These are phyloP conservation scores for Thermochaetoides thermophila DNA, from an alignment of 495 filamentous ascomycete genomes.

Conservation along the genomic window DNA sequence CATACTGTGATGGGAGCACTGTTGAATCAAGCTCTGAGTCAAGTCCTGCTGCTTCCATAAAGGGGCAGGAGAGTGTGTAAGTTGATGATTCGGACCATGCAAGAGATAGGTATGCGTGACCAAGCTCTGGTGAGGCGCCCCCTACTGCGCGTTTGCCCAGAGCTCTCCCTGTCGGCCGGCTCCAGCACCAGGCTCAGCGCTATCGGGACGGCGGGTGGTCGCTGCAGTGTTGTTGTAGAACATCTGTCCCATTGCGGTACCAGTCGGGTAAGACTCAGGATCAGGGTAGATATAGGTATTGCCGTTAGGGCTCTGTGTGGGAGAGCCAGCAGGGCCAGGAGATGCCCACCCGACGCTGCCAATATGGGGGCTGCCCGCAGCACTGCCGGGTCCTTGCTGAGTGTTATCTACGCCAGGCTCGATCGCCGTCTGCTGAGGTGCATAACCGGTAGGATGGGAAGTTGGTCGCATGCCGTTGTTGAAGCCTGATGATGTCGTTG, in stretches of 20 bases:
- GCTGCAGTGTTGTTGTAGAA: conserved; percentile 54
- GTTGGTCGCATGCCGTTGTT: conserved; percentile 38
- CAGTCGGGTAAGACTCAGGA: conserved; percentile 41
- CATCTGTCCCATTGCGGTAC: conserved; percentile 40
- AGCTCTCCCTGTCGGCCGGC: too few species aligned
- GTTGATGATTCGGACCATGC: too few species aligned
- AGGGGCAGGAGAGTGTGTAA: too few species aligned
- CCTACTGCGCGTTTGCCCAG: too few species aligned
- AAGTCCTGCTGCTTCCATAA: too few species aligned
- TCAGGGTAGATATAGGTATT: conserved; percentile 58
- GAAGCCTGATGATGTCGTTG: conserved; percentile 51
- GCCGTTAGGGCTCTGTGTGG: conserved; percentile 40
- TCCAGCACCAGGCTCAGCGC: conserved; percentile 65
- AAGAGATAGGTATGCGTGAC: too few species aligned
- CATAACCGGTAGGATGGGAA: conserved; percentile 69
- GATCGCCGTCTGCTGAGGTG: conserved; percentile 68
- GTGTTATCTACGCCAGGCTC: conserved; percentile 67
- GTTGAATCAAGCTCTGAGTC: too few species aligned
- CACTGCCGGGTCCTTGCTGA: conserved; percentile 51
- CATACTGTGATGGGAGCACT: too few species aligned
- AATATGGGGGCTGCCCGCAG: conserved; percentile 58
- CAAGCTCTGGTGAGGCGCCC: too few species aligned
- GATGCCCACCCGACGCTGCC: conserved; percentile 59
- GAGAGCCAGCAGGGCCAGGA: conserved; percentile 51
- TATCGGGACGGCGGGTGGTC: conserved; percentile 44